Percentiles rank a stretch among this genome's conserved stretches.
These are phyloP conservation scores for Clohesyomyces aquaticus DNA, from an alignment of 495 filamentous ascomycete genomes.

Conservation along the genomic window DNA sequence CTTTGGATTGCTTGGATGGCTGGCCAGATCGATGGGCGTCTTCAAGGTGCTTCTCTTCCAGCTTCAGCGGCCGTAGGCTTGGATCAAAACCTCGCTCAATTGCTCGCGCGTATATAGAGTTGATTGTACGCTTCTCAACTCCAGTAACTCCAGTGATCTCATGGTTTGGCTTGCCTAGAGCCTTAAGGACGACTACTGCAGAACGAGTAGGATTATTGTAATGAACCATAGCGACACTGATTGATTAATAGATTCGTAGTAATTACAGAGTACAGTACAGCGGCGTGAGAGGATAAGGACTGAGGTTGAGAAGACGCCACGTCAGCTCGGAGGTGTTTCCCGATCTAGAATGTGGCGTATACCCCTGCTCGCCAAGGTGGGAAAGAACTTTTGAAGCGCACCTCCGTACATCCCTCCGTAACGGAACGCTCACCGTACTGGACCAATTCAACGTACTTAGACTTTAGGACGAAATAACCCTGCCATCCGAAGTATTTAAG, in stretches of 20 bases:
- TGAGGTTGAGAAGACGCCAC: neutral
- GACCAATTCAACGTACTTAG: too few relatives aligned
- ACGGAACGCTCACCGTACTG: too few relatives aligned
- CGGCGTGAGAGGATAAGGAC: neutral
- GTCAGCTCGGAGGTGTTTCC: neutral
- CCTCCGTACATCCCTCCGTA: too few relatives aligned
- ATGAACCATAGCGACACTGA: neutral
- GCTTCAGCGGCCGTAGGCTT: neutral
- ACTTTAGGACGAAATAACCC: too few relatives aligned
- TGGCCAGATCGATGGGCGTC: neutral
- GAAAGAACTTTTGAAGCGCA: neutral
- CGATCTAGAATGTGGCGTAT: neutral
- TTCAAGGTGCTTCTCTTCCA: neutral
- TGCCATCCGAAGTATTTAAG: too few relatives aligned
- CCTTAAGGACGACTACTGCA: neutral
- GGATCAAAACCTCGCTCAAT: neutral
- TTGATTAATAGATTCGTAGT: neutral
- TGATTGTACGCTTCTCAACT: neutral
- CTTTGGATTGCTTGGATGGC: neutral
- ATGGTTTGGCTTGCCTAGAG: neutral
- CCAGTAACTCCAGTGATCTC: neutral
- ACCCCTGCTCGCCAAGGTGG: neutral
- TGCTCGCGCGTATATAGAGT: neutral
- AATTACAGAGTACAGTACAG: too few relatives aligned
- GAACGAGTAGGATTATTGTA: neutral